Base-by-base conservation (phyloP, 305 asterid genomes). In the Striga hermonthica region DNA sequence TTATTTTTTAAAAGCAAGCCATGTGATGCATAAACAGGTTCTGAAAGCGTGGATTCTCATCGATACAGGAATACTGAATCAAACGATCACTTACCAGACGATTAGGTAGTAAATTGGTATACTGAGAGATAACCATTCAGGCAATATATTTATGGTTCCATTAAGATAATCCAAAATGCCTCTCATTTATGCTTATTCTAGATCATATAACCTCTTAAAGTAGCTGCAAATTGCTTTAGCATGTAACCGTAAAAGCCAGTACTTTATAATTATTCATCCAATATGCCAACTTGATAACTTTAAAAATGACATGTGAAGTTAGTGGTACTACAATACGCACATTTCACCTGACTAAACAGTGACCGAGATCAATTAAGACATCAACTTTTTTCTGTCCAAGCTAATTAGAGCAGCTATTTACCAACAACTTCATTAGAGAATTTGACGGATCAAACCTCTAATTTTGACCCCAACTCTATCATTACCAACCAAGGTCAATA, bases 11-110 rank as follows among this genome's bases (percentile, higher is more conserved):
- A 37, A 36, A 36, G 64, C 7, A 4, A 43, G 11, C 40, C 15
- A 38, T 22, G 60, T 35, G 57, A 50, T 56, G 59, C 59, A 57
- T 34, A 4, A 57, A 66, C 5, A 59, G 57, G 61, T 9, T 5
- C 14, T 45, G 9, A 57, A 13, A 1, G 22, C 7, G 47, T 15
- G 59, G 44, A 43, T 6, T 38, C 37, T 62, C 47, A 63, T 36
- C 45, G 36, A 4, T 41, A 4, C 40, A 16, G 39, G 68, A 54
- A 16, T 36, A 54, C 45, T 9, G 31, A 52, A 34, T 40, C 45
- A 53, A 50, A 11, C 28, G 22, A 22, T 39, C 13, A 35, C 28
- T 31, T 39, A 56, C 6, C 36, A 6, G 47, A 47, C 47, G 22
- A 13, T 31, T 45, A 10, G 10, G 49, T 16, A 34, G 4, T 22